Base-by-base conservation (phyloP, 1,284 basidiomycete species). In the Cutaneotrichosporon spelunceum region DNA sequence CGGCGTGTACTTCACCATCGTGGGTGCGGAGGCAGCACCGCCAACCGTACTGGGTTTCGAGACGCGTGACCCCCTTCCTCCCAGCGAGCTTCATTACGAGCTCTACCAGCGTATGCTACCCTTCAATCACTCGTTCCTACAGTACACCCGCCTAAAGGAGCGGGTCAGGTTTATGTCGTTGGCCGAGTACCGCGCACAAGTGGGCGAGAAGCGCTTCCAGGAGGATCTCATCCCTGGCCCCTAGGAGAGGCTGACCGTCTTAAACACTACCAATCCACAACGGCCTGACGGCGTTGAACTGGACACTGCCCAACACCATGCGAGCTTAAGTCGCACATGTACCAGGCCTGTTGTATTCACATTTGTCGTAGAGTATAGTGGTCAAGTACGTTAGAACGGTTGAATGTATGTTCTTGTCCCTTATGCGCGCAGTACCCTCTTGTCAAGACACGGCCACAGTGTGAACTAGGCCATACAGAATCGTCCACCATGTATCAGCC, bases 101-200 rank as follows among this genome's bases (percentile, higher is more conserved):
- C 34, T 53, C 23, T 53, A 53, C 52, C 52, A 53, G 23, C 52
- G 52, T 6, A 39, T 39, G 14, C 52, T 53, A 13, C 21, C 33
- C 1, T 10, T 16, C 21, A 33, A 34, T 3, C 52, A 34, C 21
- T 19, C 21, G 23, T 53, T 53, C 24, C 9, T 19, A 23, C 34
- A 21, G 23, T 53, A 26, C 33, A 34, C 3, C 21, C 29, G n/a
- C 29, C 19, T 53, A 21, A 53, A 34, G 21, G 34, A 53, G 13
- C 19, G 33, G 21, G 23, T 53, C 52, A 39, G 24, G 52, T 39
- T 53, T 16, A 23, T 39, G 33, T 34, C 52, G 23, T n/a, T 53
- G 6, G 24, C 19, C n/a, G 34, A 53, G 23, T 53, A 53, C 23
- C 52, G 52, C 23, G 14, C 21, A 6, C 8, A 39, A 6, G 34